These are phyloP conservation scores for Venustampulla echinocandica DNA, from an alignment of 495 filamentous ascomycete genomes.

Conservation along the genomic window DNA sequence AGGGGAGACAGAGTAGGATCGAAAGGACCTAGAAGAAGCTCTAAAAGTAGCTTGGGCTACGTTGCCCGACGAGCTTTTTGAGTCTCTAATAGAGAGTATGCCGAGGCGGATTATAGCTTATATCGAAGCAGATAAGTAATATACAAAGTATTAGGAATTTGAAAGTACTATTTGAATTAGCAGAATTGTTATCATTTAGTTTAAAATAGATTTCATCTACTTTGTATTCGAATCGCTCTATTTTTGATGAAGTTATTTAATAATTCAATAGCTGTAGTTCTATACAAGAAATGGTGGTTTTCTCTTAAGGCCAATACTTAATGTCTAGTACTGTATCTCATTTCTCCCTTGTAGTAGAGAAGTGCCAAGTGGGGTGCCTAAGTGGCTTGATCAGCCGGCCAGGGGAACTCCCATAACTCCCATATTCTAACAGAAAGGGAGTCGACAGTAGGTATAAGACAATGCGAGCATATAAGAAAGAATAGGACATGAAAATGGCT, in stretches of 20 bases:
- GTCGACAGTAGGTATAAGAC: no score
- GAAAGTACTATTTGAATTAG: neutral
- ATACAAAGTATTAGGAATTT: conserved; percentile 20
- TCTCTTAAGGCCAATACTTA: neutral
- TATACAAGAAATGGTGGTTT: neutral
- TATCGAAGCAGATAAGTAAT: conserved; percentile 12
- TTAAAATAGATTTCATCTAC: neutral
- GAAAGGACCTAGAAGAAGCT: conserved; percentile 7
- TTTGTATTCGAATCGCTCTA: neutral
- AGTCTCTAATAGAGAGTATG: conserved; percentile 15
- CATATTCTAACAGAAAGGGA: no score
- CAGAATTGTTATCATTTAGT: neutral
- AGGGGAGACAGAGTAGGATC: neutral
- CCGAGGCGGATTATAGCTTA: conserved; percentile 3
- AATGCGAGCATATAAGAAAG: no score
- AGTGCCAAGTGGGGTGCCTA: no score
- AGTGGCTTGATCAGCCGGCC: no score
- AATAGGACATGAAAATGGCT: no score
- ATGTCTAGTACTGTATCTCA: neutral
- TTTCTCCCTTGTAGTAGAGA: no score
- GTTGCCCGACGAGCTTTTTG: conserved; percentile 10
- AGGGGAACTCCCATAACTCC: no score
- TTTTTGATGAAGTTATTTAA: neutral
- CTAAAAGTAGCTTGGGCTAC: conserved; percentile 13
- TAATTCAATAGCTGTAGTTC: neutral